These are phyloP conservation scores for Dioscorea dumetorum DNA, from an alignment of 106 monocot species.

Conservation along the genomic window DNA sequence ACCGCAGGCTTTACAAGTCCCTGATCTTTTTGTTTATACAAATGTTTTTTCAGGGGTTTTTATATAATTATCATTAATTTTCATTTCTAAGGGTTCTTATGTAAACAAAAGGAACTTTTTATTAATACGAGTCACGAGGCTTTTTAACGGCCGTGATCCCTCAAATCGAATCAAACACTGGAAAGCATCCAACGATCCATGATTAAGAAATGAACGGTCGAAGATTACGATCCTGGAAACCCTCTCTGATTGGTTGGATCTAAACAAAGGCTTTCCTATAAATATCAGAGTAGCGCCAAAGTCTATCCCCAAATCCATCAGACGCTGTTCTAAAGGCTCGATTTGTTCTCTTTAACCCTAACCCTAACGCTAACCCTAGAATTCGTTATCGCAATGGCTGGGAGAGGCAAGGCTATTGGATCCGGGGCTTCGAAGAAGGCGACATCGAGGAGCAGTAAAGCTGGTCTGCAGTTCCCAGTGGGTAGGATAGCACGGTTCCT, in stretches of 20 bases:
- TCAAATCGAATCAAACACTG: background rate
- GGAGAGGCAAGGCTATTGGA: slow-evolving; percentile 38
- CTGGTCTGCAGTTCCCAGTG: slow-evolving; percentile 33
- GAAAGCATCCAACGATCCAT: slow-evolving; percentile 1
- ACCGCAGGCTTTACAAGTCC: too few species aligned
- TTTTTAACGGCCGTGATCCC: too few species aligned
- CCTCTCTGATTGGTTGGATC: slow-evolving; percentile 12
- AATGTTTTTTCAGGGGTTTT: too few species aligned
- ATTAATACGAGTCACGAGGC: too few species aligned
- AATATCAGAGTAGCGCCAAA: too few species aligned
- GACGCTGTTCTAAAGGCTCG: too few species aligned
- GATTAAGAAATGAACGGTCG: background rate
- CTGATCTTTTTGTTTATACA: too few species aligned
- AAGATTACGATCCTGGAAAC: slow-evolving; percentile 16
- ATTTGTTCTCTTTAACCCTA: too few species aligned
- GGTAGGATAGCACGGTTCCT: slow-evolving; percentile 36
- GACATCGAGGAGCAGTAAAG: slow-evolving; percentile 39
- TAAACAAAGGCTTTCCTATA: background rate
- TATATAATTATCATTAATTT: too few species aligned
- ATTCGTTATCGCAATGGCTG: slow-evolving; percentile 18
- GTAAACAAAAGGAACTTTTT: too few species aligned
- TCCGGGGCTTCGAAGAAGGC: slow-evolving; percentile 35
- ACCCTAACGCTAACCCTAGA: background rate
- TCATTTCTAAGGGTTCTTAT: too few species aligned
- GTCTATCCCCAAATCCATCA: too few species aligned